Evolutionary conservation across 768 basidiomycete species (phyloP), one percentile per base, ranked within the genome.

Genomic region (Mycena epipterygia): DNA sequence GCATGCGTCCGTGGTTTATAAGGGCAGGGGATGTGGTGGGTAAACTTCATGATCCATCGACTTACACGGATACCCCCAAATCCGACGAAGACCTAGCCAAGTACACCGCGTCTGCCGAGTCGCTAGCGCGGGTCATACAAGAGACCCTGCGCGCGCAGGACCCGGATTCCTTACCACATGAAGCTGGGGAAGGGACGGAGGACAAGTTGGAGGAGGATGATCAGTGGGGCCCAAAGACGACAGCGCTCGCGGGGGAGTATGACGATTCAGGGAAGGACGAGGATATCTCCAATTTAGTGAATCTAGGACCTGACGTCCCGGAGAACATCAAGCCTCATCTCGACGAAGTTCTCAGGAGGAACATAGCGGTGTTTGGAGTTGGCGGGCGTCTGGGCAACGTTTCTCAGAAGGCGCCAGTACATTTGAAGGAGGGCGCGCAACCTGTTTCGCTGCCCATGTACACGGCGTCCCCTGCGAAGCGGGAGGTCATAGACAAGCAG

Each of bases 401-500:
- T 70, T 74, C 72, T 14, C 42, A 32, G 19, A 59, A 44, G 14
- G 58, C 58, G 0, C 39, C 68, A 7, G 71, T 79, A 12, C 30
- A 56, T 0, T 21, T 77, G 25, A 67, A 64, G 23, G 41, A 32
- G 19, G 79, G 71, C 0, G 51, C 62, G 0, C 46, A 74, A 21
- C 74, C 72, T 0, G 62, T 79, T 12, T 76, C 77, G 0, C 21
- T 76, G 6, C 78, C 76, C 2, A 74, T 74, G 52, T 80, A 78
- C 55, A 11, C 60, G 0, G 59, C 72, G 0, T 80, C 78, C 0
- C 80, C 76, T 0, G 73, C 71, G 0, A 78, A 76, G 41, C 23
- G 76, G 12, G 73, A 77, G 37, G 69, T 76, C 13, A 79, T 80
- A 17, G 76, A 79, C 42, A 74, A 79, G 49, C 79, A 80, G 49